Conservation (phyloP, 495 filamentous ascomycete species). For the Hypoxylon lenormandii region DNA sequence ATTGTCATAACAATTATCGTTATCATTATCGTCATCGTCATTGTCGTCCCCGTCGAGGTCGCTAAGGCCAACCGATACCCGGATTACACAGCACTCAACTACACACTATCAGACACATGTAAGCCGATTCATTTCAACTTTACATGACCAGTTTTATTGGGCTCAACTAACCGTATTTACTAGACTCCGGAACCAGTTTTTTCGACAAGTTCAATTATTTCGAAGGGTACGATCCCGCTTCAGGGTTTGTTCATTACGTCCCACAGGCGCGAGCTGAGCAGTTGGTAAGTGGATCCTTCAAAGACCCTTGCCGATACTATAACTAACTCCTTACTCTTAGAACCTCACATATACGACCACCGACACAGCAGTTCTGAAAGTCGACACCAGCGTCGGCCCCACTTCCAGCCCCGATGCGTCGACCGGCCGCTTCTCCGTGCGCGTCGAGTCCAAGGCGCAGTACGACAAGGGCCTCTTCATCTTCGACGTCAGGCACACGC, state of each 20-base stretch:
- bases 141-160: not conserved
- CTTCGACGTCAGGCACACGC: conserved; percentile 70
- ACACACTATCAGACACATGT: conserved; percentile 55
- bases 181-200: conserved; percentile 62
- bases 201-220: conserved; percentile 68
- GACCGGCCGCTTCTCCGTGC: conserved; percentile 67
- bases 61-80: conserved; percentile 61
- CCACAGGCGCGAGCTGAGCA: conserved; percentile 40
- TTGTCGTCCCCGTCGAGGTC: conserved; percentile 67
- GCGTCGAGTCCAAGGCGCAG: conserved; percentile 65
- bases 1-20: conserved; percentile 54
- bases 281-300: conserved; percentile 41
- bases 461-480: conserved; percentile 70
- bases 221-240: conserved; percentile 52
- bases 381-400: conserved; percentile 59
- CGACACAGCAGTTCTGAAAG: conserved; percentile 57
- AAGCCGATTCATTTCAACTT: conserved; percentile 9
- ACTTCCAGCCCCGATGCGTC: conserved; percentile 49
- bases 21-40: conserved; percentile 57
- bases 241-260: conserved; percentile 61
- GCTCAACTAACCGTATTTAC: conserved; percentile 15
- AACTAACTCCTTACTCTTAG: conserved; percentile 56
- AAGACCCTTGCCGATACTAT: conserved; percentile 55
- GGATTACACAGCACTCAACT: conserved; percentile 55
- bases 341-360: conserved; percentile 68